Base-by-base conservation (phyloP, 2,329 filamentous ascomycete genomes). In the Elsinoe australis region DNA sequence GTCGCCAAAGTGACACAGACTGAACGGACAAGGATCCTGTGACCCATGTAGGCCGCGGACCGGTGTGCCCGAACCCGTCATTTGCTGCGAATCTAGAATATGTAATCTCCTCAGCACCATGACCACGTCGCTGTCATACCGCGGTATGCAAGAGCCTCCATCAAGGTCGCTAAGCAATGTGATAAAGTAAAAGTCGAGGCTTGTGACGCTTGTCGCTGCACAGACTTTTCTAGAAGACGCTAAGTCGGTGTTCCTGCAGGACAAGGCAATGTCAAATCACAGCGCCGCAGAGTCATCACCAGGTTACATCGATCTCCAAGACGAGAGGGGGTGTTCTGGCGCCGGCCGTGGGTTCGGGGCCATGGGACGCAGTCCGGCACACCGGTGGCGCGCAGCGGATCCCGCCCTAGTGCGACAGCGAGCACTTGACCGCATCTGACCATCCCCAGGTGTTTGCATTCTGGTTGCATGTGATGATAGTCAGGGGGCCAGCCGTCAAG, bases 191-290 rank as follows among this genome's bases (percentile, higher is more conserved):
- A 17, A 47, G 39, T 22, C 19, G 19, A 35, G n/a, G 44, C 31
- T 47, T 47, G 44, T 47, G 44, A 47, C 31, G 36, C 36, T 41
- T 41, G 36, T 41, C 19, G 5, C 26, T 41, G 44, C 44, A 47
- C 29, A 26, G 21, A 26, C 32, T 17, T 47, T 26, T 14, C 26
- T 14, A 15, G 15, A 47, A 17, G 31, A 32, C 17, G 31, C 31
- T 47, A 33, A 35, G 35, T 47, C 19, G 19, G 44, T 47, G 44
- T 47, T 21, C 44, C 44, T 47, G 44, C 44, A 47, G 29, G n/a
- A 35, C 19, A 14, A 32, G 8, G 19, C 17, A n/a, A 32, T 47
- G 24, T 17, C 36, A 41, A 41, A 41, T 41, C 36, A 21, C 32
- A 24, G 22, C 9, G 18, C 21, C 36, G 36, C 28, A 21, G 28